Conservation (phyloP, 768 basidiomycete genomes). For the Cantharellus cinnabarinus region DNA sequence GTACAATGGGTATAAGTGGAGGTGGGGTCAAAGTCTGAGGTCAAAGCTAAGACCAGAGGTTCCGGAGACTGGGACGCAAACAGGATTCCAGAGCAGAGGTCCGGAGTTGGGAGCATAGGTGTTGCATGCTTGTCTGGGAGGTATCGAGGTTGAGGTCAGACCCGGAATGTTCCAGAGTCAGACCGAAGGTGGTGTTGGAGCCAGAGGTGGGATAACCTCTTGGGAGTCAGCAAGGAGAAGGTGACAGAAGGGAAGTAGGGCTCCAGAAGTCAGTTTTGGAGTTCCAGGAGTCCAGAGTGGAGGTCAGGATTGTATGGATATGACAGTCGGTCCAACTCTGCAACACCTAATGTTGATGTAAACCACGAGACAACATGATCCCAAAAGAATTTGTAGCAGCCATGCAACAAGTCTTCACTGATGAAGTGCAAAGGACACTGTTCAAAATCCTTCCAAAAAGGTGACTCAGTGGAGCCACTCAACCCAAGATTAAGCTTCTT, state of each 20-base stretch:
- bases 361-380: constrained; percentile 24
- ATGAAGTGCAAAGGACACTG: constrained; percentile 12
- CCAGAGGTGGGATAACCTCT: no score
- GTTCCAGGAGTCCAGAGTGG: no score
- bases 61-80: constrained; percentile 5
- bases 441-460: constrained; percentile 10
- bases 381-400: constrained; percentile 20
- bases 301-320: no score
- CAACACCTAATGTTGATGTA: constrained; percentile 1
- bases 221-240: no score
- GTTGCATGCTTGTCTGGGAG: no score
- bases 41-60: background rate
- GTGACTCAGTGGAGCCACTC: constrained; percentile 16
- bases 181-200: no score
- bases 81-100: constrained; percentile 7
- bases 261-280: no score
- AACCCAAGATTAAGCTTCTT: constrained; percentile 11
- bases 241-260: no score
- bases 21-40: no score
- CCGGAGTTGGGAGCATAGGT: background rate
- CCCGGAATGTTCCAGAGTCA: no score
- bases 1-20: no score
- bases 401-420: constrained; percentile 25
- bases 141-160: no score
- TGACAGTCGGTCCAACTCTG: constrained; percentile 7